Conservation (phyloP, 1,139 yeast species). For the Blastobotrys serpentis region DNA sequence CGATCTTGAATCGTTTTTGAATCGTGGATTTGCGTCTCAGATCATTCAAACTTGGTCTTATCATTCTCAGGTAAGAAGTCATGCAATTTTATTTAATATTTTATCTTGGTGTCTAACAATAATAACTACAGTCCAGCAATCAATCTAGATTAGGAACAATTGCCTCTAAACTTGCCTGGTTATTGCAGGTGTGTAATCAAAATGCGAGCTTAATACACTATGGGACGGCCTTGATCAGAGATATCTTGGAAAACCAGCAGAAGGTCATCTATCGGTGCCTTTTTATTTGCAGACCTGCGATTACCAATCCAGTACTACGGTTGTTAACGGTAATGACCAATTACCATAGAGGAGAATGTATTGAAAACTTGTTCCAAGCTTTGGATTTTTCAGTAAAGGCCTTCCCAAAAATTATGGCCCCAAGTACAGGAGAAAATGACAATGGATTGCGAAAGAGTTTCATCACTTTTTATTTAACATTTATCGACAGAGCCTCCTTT, state of each 20-base stretch:
- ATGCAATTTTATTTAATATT: too few relatives aligned
- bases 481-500: constrained; percentile 51
- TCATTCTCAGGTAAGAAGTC: constrained; percentile 55
- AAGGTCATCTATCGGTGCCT: constrained; percentile 71
- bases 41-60: constrained; percentile 59
- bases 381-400: constrained; percentile 67
- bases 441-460: constrained; percentile 57
- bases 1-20: constrained; percentile 14
- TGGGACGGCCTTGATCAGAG: constrained; percentile 46
- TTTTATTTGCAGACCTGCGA: constrained; percentile 54
- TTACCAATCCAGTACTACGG: constrained; percentile 60
- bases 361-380: constrained; percentile 58
- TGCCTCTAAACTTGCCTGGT: constrained; percentile 22
- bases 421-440: constrained; percentile 39
- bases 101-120: neutral
- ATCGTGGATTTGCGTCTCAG: constrained; percentile 29
- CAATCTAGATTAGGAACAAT: constrained; percentile 22
- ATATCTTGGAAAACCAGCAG: constrained; percentile 54
- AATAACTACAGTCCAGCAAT: constrained; percentile 19
- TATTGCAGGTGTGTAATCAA: constrained; percentile 22
- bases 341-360: constrained; percentile 50
- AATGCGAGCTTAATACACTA: constrained; percentile 24
- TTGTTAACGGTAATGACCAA: constrained; percentile 53
- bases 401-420: constrained; percentile 52
- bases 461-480: constrained; percentile 57